A percentile compares a stretch with the other conserved stretches of the same genome.
Conservation (phyloP, 78 protist genomes). For the Tieghemostelium lacteum region DNA sequence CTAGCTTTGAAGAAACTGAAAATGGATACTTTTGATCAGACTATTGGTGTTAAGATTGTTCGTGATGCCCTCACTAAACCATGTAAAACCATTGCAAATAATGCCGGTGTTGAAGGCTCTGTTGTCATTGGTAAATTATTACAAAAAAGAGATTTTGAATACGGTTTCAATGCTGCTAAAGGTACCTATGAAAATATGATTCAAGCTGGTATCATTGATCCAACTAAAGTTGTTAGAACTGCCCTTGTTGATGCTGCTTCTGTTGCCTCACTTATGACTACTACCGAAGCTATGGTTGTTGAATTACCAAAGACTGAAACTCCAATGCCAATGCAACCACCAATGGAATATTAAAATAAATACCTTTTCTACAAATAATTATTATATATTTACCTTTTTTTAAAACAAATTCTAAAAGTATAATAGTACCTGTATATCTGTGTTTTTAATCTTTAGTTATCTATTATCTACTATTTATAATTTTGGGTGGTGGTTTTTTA, state of each 20-base stretch:
- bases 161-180: conserved; percentile 95
- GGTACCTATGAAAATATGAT: conserved; percentile 95
- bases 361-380: no score
- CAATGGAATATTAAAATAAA: neutral
- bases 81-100: conserved; percentile 90
- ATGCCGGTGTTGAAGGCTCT: conserved; percentile 98
- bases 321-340: neutral
- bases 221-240: conserved; percentile 98
- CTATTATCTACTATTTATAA: no score
- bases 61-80: conserved; percentile 94
- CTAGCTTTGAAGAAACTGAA: conserved; percentile 62
- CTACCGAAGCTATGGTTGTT: conserved; percentile 92
- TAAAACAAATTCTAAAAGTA: no score
- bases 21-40: conserved; percentile 91
- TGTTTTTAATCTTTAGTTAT: no score
- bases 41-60: conserved; percentile 94
- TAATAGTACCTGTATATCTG: no score
- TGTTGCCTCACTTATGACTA: conserved; percentile 96
- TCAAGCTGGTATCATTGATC: conserved; percentile 98
- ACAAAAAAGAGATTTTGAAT: conserved; percentile 54
- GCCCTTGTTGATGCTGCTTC: conserved; percentile 94
- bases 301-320: conserved; percentile 61
- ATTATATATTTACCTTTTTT: no score
- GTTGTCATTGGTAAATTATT: conserved; percentile 97
- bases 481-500: no score